Percentiles rank a stretch among this genome's conserved stretches.
Conservation (phyloP, 2,329 filamentous ascomycete genomes). For the Paecilomyces fulvus region DNA sequence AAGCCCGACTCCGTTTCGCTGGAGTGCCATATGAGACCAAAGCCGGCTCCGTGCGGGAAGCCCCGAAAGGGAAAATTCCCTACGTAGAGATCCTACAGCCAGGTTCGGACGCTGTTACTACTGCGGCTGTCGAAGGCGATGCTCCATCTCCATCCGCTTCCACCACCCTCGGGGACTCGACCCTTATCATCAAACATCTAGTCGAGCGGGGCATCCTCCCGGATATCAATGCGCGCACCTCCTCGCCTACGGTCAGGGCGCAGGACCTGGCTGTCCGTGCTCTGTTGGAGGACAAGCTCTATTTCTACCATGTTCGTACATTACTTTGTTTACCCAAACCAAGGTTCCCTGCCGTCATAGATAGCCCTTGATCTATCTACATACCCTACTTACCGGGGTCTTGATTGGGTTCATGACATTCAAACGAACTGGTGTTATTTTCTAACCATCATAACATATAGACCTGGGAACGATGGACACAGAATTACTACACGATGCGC, state of each 20-base stretch:
- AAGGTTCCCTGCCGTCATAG: neutral
- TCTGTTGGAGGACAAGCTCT: conserved; percentile 53
- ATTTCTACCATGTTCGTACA: conserved; percentile 45
- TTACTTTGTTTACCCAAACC: neutral
- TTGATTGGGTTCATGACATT: neutral
- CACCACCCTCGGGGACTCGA: conserved; percentile 42
- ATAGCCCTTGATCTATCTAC: neutral
- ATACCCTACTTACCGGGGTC: neutral
- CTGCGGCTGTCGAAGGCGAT: conserved; percentile 1
- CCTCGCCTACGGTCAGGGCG: conserved; percentile 34
- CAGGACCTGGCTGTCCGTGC: conserved; percentile 47
- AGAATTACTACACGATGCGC: conserved; percentile 54
- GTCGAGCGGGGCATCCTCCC: conserved; percentile 32
- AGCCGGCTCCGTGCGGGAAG: conserved; percentile 37
- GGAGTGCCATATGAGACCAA: conserved; percentile 39
- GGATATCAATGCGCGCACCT: conserved; percentile 39
- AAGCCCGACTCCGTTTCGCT: conserved; percentile 51
- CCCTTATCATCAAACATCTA: conserved; percentile 46
- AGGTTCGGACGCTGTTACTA: neutral
- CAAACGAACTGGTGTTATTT: neutral
- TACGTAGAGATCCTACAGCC: conserved; percentile 38
- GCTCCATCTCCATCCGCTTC: conserved; percentile 2
- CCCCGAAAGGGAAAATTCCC: conserved; percentile 53
- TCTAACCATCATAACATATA: conserved; percentile 10
- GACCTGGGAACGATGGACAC: conserved; percentile 48